phyloP scores from a whole-genome alignment of 306 rosid species.

The Vigna radiata region DNA sequence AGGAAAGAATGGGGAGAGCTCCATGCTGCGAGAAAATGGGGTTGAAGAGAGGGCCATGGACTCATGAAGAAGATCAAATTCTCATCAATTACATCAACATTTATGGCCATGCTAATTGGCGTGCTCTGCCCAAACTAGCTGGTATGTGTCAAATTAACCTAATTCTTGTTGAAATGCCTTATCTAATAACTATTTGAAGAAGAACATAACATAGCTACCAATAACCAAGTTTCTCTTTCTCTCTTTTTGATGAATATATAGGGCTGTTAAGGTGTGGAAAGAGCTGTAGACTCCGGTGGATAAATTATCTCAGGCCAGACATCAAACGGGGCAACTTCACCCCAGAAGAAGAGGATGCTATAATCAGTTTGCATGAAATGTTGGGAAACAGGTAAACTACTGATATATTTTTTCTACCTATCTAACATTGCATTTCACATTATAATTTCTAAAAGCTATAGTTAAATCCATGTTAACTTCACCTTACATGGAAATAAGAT shows the following conservation, averaged over 20 bases:
- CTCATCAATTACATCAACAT: conserved; percentile 68
- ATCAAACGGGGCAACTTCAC: conserved; percentile 86
- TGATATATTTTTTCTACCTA: background rate
- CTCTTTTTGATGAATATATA: conserved; percentile 32
- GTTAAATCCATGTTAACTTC: background rate
- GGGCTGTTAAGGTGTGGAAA: conserved; percentile 90
- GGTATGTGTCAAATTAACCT: conserved; percentile 52
- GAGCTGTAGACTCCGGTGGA: conserved; percentile 90
- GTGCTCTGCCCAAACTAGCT: conserved; percentile 91
- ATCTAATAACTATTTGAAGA: no score
- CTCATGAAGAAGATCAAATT: conserved; percentile 73
- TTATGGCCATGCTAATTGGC: conserved; percentile 84
- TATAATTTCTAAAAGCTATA: background rate
- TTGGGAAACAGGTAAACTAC: conserved; percentile 73
- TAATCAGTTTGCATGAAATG: conserved; percentile 70
- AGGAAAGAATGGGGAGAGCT: conserved; percentile 73
- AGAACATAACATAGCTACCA: no score
- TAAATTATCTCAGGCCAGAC: conserved; percentile 86
- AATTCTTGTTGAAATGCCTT: background rate
- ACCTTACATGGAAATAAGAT: background rate
- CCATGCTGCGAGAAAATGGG: conserved; percentile 98
- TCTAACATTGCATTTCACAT: background rate
- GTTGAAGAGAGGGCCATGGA: conserved; percentile 94
- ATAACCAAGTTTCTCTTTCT: background rate
- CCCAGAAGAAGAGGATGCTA: conserved; percentile 76